Conservation (phyloP, 257 asterid species). For the Misopates orontium region DNA sequence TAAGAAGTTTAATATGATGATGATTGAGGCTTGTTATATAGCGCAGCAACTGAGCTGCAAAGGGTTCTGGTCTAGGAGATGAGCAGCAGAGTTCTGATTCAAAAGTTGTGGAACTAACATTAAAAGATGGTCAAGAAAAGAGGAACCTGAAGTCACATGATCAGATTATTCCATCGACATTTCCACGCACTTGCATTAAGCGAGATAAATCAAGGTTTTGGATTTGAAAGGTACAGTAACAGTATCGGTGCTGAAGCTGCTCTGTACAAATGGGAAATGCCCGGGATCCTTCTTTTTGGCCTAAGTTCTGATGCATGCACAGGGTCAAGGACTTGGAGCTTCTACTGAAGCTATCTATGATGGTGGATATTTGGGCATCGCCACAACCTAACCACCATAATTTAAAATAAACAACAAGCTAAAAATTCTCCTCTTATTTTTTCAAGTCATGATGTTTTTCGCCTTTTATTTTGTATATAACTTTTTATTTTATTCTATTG, state of each 20-base stretch:
- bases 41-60: conserved; percentile 31
- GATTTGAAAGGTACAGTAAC: conserved; percentile 70
- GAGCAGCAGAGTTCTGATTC: conserved; percentile 62
- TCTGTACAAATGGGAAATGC: conserved; percentile 78
- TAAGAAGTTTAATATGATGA: too few species aligned
- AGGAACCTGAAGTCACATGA: conserved; percentile 48
- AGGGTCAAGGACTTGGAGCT: too few species aligned
- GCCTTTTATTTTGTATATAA: too few species aligned
- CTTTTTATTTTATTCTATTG: too few species aligned
- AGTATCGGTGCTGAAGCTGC: conserved; percentile 87
- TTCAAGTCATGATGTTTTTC: too few species aligned
- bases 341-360: too few species aligned
- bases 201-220: conserved; percentile 87
- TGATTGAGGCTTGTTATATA: too few species aligned
- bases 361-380: too few species aligned
- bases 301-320: too few species aligned
- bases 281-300: conserved; percentile 15
- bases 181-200: conserved; percentile 71
- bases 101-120: conserved; percentile 62
- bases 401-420: too few species aligned
- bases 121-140: conserved; percentile 58
- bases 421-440: too few species aligned
- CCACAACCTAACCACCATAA: too few species aligned
- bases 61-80: conserved; percentile 65
- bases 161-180: conserved; percentile 65